Evolutionary conservation across 2,329 filamentous ascomycete species (phyloP).

Genomic region (Sporothrix globosa): DNA sequence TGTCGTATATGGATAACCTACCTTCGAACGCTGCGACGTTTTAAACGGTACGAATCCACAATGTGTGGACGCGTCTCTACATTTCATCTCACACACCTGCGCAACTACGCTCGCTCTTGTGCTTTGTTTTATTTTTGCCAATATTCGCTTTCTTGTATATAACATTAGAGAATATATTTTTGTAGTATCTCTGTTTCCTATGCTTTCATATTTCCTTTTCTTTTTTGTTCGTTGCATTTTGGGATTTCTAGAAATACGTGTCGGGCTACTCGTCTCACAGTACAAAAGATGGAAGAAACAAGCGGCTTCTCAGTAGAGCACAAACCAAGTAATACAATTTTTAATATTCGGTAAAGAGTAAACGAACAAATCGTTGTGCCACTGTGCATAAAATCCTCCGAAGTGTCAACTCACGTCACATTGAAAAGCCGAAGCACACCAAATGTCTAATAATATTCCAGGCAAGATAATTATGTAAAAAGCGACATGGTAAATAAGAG

Average conservation of each 20-base stretch:
- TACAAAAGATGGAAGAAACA: background rate
- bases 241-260: background rate
- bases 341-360: too few relatives aligned
- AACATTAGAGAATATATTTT: constrained; percentile 26
- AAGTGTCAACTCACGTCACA: background rate
- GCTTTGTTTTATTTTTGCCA: constrained; percentile 2
- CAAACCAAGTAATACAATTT: background rate
- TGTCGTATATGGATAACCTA: background rate
- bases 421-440: background rate
- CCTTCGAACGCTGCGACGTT: background rate
- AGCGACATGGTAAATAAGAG: constrained; percentile 1
- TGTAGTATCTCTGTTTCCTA: constrained; percentile 16
- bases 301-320: background rate
- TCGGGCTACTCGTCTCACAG: background rate
- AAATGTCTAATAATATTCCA: constrained; percentile 28
- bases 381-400: too few relatives aligned
- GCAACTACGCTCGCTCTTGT: background rate
- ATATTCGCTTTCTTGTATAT: constrained; percentile 32
- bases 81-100: background rate
- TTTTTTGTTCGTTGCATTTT: background rate
- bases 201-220: constrained; percentile 9
- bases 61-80: background rate
- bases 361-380: too few relatives aligned
- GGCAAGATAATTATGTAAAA: constrained; percentile 13
- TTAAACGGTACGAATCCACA: background rate